Base-by-base conservation (phyloP, 306 rosid genomes). In the Fagus sylvatica region DNA sequence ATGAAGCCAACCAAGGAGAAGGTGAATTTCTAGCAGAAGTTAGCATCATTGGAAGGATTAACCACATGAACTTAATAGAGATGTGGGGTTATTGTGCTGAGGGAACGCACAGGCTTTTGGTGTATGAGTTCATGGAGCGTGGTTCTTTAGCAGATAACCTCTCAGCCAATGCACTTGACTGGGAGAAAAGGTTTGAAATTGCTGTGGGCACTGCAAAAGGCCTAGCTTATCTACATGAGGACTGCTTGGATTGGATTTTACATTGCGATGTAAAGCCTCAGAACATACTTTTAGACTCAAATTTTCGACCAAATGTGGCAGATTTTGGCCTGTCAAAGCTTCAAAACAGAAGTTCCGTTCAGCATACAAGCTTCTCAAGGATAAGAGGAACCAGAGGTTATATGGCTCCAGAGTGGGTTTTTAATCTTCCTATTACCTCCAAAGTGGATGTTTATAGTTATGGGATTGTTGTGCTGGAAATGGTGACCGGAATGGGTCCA, bases 321-420 rank as follows among this genome's bases (percentile, higher is more conserved):
- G 72, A 82, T 76, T 85, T 82, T 16, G 88, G 82, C 12, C 33
- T 85, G 10, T 85, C 83, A n/a, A 81, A 85, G 60, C 65, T 78
- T 0, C 46, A 75, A 0, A 86, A 79, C 17, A 74, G 94, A 80
- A 77, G 72, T 37, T 72, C 66, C n/a, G 62, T 32, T 2, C 53
- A 34, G n/a, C 74, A 82, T 48, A 39, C 75, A 7, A 71, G 73
- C 34, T 81, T 90, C 60, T 89, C 93, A 3, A 85, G 73, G 77
- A 84, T 85, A 1, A 67, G 93, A 82, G 91, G 91, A 53, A 89
- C 88, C 1, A 75, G 90, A 75, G 92, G 92, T 0, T 88, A 88
- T 22, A 84, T 90, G 85, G 92, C 89, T 4, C 89, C 89, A 0
- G 91, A 87, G 60, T 87, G 87, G 88, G 75, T 89, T 8, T 66